Evolutionary conservation across 345 rosid genomes (phyloP).

Genomic region (Salix suchowensis): DNA sequence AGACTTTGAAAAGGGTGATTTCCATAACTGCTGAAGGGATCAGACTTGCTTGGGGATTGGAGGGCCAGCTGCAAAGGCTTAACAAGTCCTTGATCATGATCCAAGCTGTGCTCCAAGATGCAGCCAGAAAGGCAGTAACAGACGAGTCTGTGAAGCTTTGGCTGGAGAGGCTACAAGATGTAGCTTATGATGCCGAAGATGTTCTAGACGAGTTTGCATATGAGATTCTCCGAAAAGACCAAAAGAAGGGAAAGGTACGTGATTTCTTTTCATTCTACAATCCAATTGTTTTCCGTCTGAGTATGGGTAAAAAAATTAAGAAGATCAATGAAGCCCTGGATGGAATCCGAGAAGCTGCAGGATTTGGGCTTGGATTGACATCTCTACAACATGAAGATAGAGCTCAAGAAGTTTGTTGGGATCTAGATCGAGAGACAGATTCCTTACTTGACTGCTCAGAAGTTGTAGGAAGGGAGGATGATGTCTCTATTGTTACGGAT

Average conservation of each 20-base stretch:
- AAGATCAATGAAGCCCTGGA: background rate
- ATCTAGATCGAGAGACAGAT: background rate
- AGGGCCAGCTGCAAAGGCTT: background rate
- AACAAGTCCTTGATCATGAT: background rate
- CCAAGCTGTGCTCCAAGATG: background rate
- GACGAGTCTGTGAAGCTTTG: background rate
- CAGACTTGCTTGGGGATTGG: background rate
- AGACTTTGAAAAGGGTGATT: background rate
- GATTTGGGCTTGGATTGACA: background rate
- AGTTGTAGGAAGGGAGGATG: no score
- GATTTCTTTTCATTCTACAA: background rate
- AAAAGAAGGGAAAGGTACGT: background rate
- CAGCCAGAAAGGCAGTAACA: background rate
- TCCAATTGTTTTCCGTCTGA: background rate
- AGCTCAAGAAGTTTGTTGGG: background rate
- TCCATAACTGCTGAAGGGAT: background rate
- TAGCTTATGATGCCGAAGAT: conserved; percentile 1
- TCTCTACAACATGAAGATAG: background rate
- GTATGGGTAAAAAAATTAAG: background rate
- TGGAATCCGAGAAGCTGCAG: background rate
- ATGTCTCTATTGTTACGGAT: no score
- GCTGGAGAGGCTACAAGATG: conserved; percentile 1
- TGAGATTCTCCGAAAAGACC: background rate
- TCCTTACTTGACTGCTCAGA: background rate
- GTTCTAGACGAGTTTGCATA: background rate